phyloP scores from a whole-genome alignment of 176 grass and related monocot genomes.

The Pontederia paniculata region DNA sequence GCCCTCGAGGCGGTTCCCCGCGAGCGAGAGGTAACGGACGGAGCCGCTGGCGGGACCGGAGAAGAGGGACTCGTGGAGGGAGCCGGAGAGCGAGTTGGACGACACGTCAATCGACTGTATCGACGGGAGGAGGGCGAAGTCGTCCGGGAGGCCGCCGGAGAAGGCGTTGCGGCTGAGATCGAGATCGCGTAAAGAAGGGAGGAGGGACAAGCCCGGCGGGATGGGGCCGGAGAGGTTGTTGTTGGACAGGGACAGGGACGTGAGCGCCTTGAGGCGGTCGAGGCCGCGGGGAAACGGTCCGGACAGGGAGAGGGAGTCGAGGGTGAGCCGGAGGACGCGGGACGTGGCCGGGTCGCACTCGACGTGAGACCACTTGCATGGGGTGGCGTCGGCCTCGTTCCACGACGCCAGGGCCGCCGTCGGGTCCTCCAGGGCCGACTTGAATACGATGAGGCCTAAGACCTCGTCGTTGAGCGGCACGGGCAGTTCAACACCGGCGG shows the following conservation, averaged over 20 bases:
- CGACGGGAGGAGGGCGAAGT: constrained; percentile 29
- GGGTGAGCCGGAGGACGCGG: constrained; percentile 50
- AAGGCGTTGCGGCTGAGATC: constrained; percentile 77
- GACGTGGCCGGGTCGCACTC: constrained; percentile 78
- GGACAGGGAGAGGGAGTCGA: constrained; percentile 61
- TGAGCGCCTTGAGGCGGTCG: constrained; percentile 57
- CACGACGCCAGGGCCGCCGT: constrained; percentile 48
- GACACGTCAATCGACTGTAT: constrained; percentile 63
- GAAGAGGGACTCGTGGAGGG: constrained; percentile 30
- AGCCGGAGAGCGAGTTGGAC: constrained; percentile 57
- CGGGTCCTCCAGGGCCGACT: constrained; percentile 41
- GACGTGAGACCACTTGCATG: constrained; percentile 65
- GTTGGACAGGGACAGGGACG: constrained; percentile 44
- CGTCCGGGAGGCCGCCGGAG: constrained; percentile 61
- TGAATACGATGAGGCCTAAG: constrained; percentile 71
- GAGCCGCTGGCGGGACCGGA: constrained; percentile 12
- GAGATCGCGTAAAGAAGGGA: constrained; percentile 42
- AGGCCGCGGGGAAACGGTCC: constrained; percentile 56
- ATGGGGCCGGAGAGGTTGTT: constrained; percentile 79
- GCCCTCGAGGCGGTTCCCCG: constrained; percentile 61
- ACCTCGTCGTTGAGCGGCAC: constrained; percentile 86
- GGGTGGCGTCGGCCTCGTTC: constrained; percentile 61
- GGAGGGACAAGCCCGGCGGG: constrained; percentile 54
- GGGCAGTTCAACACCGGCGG: constrained; percentile 23
- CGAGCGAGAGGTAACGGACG: constrained; percentile 54